Base-by-base conservation (phyloP, 2,329 filamentous ascomycete species). In the Hypoxylon sp. region DNA sequence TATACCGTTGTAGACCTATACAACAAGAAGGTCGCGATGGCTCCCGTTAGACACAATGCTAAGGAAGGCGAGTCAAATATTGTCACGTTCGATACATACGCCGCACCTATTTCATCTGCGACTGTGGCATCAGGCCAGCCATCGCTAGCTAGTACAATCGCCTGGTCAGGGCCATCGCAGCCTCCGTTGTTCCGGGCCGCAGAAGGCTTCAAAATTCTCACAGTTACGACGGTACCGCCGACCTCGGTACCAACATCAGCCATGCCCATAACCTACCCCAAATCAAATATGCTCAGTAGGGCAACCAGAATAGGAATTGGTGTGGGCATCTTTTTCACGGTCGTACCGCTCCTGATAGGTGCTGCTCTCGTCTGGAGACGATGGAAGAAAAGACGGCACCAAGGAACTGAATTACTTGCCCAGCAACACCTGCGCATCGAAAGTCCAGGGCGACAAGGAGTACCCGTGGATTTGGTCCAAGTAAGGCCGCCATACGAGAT, bases 1-100 rank as follows among this genome's bases (percentile, higher is more conserved):
- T 60, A 52, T 17, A 60, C 36, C 21, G 57, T 60, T n/a, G 23
- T 52, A 19, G 57, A 60, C 48, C 36, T 52, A 34, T 34, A 43
- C 11, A 52, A 60, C 36, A 43, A 32, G 6, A 52, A 52, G 11
- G 36, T 60, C 0, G 57, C 57, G 13, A 60, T 60, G 57, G 57
- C 57, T 36, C 36, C 48, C 3, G 19, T 52, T 28, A 60, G 19
- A 34, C 57, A 45, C 17, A 23, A 52, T 32, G 7, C n/a, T 9
- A 17, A 17, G 5, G 25, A 6, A 2, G 25, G 51, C 11, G n/a
- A 46, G 11, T 60, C 57, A 34, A 52, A 52, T 6, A 60, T 52
- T 21, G 57, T 52, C 48, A 45, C 14, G 14, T 52, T 60, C 28
- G 19, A 46, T 23, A 17, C 13, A 14, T 5, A 46, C 10, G 17